Conservation (phyloP, 2,329 filamentous ascomycete genomes). For the Hypomyces perniciosus region DNA sequence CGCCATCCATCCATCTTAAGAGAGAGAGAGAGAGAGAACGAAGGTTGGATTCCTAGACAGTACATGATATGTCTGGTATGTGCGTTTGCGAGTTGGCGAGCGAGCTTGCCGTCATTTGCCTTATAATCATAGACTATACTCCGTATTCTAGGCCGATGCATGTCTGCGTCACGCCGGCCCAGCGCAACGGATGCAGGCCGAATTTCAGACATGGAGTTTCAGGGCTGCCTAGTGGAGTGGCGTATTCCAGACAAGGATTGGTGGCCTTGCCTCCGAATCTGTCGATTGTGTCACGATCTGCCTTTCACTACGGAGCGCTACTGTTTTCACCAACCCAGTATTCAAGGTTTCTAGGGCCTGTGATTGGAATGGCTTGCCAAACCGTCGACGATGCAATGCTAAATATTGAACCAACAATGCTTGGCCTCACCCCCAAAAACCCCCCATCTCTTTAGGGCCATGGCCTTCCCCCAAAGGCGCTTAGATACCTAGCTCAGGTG, state of each 20-base stretch:
- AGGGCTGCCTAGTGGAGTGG: background rate
- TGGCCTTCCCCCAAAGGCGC: background rate
- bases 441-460: background rate
- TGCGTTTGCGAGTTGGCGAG: no score
- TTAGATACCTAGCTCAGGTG: background rate
- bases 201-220: background rate
- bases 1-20: no score
- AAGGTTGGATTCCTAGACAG: no score
- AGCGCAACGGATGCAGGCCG: background rate
- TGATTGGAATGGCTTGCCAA: background rate
- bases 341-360: background rate
- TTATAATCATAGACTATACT: no score
- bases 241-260: background rate
- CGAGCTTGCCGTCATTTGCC: no score
- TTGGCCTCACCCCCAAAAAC: background rate
- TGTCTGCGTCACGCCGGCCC: background rate
- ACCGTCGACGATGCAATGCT: background rate
- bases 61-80: no score
- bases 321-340: background rate
- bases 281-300: background rate
- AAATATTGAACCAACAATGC: background rate
- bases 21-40: no score
- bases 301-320: background rate
- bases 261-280: background rate
- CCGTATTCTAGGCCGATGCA: background rate